Percentiles rank a stretch among this genome's conserved stretches.
These are phyloP conservation scores for Alternaria sp. DNA, from an alignment of 2,329 filamentous ascomycete genomes.

Conservation along the genomic window DNA sequence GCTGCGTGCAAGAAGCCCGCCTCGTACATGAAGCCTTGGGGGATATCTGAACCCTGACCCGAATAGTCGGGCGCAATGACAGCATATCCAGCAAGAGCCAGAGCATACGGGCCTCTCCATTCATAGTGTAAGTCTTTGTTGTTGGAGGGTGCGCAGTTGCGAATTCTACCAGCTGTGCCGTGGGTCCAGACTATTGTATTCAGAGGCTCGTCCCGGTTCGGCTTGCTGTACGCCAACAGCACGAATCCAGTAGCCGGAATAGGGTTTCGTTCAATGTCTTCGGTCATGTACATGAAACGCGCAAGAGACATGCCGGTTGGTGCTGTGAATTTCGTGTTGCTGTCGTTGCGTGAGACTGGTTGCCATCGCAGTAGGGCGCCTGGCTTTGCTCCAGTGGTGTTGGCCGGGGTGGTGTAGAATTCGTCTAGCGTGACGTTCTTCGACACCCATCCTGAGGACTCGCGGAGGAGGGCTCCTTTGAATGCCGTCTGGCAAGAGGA, in stretches of 20 bases:
- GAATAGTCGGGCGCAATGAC: slow-evolving; percentile 30
- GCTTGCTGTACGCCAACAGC: background rate
- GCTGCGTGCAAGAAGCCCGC: background rate
- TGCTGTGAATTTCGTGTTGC: background rate
- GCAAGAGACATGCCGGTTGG: background rate
- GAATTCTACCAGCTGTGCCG: background rate
- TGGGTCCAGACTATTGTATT: background rate
- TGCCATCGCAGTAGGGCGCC: too few relatives aligned
- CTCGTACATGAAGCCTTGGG: background rate
- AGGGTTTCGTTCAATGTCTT: background rate
- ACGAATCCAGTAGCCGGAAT: background rate
- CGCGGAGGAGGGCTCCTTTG: too few relatives aligned
- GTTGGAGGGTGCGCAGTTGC: slow-evolving; percentile 16
- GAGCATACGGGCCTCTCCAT: slow-evolving; percentile 22
- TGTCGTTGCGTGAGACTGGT: background rate
- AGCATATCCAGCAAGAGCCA: slow-evolving; percentile 26
- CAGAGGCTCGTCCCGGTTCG: background rate
- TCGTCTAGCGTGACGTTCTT: too few relatives aligned
- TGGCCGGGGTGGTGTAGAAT: too few relatives aligned
- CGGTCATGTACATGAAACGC: background rate
- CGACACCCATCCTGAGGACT: too few relatives aligned
- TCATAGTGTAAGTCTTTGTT: slow-evolving; percentile 31
- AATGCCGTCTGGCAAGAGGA: too few relatives aligned
- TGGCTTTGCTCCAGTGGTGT: too few relatives aligned
- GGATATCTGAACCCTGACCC: background rate